A percentile compares a stretch with the other conserved stretches of the same genome.
phyloP scores from a whole-genome alignment of 768 basidiomycete genomes.

The Psilocybe azurescens region DNA sequence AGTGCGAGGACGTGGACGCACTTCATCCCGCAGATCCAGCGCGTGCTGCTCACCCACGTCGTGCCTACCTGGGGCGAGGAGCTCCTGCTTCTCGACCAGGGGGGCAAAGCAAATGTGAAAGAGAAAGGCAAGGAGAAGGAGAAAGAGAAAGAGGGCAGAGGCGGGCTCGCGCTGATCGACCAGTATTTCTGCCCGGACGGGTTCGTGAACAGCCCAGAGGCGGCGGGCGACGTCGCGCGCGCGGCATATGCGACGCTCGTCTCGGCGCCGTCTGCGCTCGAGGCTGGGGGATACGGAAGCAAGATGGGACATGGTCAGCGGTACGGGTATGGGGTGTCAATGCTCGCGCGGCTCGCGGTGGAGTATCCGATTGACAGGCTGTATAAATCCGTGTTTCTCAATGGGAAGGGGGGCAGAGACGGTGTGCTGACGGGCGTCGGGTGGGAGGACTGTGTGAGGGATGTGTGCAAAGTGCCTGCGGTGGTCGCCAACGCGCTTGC shows the following conservation, averaged over 20 bases:
- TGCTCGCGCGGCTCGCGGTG: constrained; percentile 58
- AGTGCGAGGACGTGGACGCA: background rate
- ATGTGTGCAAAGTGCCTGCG: constrained; percentile 68
- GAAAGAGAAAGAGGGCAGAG: background rate
- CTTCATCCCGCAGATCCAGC: constrained; percentile 61
- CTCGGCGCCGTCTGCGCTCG: constrained; percentile 32
- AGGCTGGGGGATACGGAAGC: constrained; percentile 38
- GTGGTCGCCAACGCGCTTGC: constrained; percentile 78
- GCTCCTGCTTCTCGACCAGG: constrained; percentile 31
- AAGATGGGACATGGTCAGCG: background rate
- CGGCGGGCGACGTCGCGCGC: constrained; percentile 58
- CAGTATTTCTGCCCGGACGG: constrained; percentile 79
- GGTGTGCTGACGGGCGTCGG: constrained; percentile 35
- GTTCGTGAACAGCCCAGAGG: constrained; percentile 53
- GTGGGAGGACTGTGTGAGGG: constrained; percentile 83
- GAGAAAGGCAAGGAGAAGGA: constrained; percentile 40
- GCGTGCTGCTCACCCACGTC: constrained; percentile 63
- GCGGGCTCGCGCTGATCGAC: constrained; percentile 48
- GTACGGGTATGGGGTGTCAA: constrained; percentile 55
- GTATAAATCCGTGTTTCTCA: constrained; percentile 52
- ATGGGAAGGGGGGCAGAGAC: constrained; percentile 17
- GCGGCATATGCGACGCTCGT: constrained; percentile 71
- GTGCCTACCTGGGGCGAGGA: constrained; percentile 70
- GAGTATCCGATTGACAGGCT: constrained; percentile 76
- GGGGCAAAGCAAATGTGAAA: background rate